Conservation (phyloP, 208 protist genomes). For the Trypanosoma cruzi region DNA sequence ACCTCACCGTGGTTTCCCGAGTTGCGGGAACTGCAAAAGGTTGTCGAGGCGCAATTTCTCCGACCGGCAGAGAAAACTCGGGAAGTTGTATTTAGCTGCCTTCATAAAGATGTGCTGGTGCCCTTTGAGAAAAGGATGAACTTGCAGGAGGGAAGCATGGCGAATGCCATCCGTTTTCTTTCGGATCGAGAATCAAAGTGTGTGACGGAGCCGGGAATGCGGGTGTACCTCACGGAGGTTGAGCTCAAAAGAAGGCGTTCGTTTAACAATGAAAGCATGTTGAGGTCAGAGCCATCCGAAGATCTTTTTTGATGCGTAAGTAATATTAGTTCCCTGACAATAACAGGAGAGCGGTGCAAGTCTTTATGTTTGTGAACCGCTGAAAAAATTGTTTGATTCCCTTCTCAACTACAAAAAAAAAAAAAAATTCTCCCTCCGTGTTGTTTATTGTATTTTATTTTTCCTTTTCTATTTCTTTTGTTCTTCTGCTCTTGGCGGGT, state of each 20-base stretch:
- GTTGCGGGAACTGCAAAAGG: constrained; percentile 41
- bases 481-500: not conserved
- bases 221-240: not conserved
- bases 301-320: too few species aligned
- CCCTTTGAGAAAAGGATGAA: constrained; percentile 1
- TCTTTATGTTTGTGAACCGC: too few species aligned
- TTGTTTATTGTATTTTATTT: not conserved
- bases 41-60: constrained; percentile 51
- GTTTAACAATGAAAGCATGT: not conserved
- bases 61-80: not conserved
- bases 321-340: too few species aligned
- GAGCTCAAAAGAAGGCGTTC: not conserved
- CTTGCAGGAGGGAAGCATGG: constrained; percentile 9
- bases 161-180: not conserved
- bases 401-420: not conserved
- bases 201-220: constrained; percentile 6
- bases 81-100: not conserved
- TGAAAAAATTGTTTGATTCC: not conserved
- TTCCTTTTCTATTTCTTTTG: not conserved
- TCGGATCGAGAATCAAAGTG: not conserved
- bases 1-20: constrained; percentile 48
- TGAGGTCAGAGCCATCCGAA: not conserved
- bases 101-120: constrained; percentile 6
- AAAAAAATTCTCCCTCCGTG: not conserved
- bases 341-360: too few species aligned